A percentile compares a stretch with the other conserved stretches of the same genome.
phyloP scores from a whole-genome alignment of 495 filamentous ascomycete genomes.

The Penicillium argentinense region DNA sequence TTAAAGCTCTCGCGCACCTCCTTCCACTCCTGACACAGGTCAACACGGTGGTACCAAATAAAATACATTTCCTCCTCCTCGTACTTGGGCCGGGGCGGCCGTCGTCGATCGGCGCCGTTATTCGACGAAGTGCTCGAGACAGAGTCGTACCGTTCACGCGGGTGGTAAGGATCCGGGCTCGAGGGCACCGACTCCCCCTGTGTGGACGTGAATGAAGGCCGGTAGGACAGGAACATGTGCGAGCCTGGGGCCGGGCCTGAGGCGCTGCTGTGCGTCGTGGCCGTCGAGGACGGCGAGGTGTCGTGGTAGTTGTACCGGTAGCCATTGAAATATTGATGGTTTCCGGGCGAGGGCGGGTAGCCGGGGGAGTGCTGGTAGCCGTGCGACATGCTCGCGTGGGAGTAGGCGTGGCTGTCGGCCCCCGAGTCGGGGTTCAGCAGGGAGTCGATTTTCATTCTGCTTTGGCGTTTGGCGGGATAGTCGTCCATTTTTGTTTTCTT shows the following conservation, averaged over 20 bases:
- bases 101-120: slow-evolving; percentile 40
- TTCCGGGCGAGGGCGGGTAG: slow-evolving; percentile 27
- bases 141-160: slow-evolving; percentile 42
- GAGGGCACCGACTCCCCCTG: slow-evolving; percentile 32
- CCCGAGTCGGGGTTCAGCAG: slow-evolving; percentile 35
- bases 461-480: slow-evolving; percentile 21
- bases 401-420: too few relatives aligned
- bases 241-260: too few relatives aligned
- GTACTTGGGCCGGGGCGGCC: slow-evolving; percentile 49
- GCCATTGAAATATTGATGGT: slow-evolving; percentile 27
- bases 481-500: background rate
- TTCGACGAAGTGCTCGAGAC: slow-evolving; percentile 45
- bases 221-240: slow-evolving; percentile 27
- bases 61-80: slow-evolving; percentile 55
- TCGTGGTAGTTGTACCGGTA: slow-evolving; percentile 35
- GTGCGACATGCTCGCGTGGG: too few relatives aligned
- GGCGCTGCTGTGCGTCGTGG: slow-evolving; percentile 22
- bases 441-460: slow-evolving; percentile 43
- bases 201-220: slow-evolving; percentile 6
- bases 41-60: slow-evolving; percentile 57
- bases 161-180: slow-evolving; percentile 36
- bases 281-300: slow-evolving; percentile 22
- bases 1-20: slow-evolving; percentile 52
- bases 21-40: slow-evolving; percentile 52
- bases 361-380: slow-evolving; percentile 23